Percentiles rank a stretch among this genome's conserved stretches.
Evolutionary conservation across 2,329 filamentous ascomycete species (phyloP).

Genomic region (Pseudogymnoascus sp.): DNA sequence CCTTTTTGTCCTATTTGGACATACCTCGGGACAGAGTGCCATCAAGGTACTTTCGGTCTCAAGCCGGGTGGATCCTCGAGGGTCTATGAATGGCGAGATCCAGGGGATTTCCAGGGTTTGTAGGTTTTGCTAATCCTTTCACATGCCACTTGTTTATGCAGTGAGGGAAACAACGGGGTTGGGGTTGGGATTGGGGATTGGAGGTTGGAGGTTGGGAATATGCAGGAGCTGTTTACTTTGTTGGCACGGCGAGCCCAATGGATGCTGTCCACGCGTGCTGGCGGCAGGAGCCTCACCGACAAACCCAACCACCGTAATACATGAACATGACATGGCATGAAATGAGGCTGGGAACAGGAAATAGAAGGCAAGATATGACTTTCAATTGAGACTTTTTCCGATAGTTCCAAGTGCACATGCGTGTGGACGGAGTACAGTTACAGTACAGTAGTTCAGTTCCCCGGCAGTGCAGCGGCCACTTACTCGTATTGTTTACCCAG

Average conservation of each 20-base stretch:
- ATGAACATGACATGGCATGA: background rate
- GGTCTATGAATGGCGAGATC: constrained; percentile 8
- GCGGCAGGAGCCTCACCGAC: constrained; percentile 6
- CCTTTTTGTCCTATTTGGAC: background rate
- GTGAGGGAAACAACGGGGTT: constrained; percentile 2
- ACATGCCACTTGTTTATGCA: constrained; percentile 5
- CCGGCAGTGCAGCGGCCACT: background rate
- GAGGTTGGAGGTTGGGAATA: background rate
- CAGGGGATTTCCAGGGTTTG: constrained; percentile 7
- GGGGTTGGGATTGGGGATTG: background rate
- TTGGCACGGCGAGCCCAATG: background rate
- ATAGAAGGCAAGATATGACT: background rate
- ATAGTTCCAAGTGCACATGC: background rate
- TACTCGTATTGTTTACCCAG: background rate
- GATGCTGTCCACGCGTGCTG: constrained; percentile 3
- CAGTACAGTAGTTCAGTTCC: background rate
- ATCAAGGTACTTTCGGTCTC: constrained; percentile 3
- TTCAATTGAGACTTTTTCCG: background rate
- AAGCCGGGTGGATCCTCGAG: constrained; percentile 1
- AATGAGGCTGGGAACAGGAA: constrained; percentile 1
- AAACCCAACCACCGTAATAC: constrained; percentile 1
- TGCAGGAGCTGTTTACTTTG: constrained; percentile 7
- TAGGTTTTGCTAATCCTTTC: constrained; percentile 1
- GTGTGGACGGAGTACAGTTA: background rate
- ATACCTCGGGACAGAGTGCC: constrained; percentile 2